These are phyloP conservation scores for Fraxinus excelsior DNA, from an alignment of 257 asterid genomes.

Conservation along the genomic window DNA sequence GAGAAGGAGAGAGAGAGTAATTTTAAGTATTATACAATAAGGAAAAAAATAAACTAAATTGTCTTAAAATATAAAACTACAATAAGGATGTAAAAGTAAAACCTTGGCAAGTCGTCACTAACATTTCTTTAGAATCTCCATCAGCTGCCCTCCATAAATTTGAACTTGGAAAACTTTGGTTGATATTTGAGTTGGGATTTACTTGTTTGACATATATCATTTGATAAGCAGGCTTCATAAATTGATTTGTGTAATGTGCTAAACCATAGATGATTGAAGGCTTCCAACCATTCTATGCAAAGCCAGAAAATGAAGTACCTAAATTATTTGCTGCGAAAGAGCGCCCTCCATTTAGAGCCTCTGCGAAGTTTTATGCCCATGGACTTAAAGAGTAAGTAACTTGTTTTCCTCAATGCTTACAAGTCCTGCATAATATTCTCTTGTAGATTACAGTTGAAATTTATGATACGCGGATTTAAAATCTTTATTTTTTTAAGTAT, in stretches of 20 bases:
- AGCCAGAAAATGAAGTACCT: conserved; percentile 68
- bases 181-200: conserved; percentile 1
- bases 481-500: background rate
- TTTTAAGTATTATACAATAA: background rate
- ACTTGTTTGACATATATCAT: conserved; percentile 23
- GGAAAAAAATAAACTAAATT: background rate
- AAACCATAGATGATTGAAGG: conserved; percentile 88
- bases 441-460: background rate
- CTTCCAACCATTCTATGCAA: conserved; percentile 60
- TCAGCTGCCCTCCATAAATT: background rate
- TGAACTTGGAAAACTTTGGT: conserved; percentile 2
- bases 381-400: conserved; percentile 74
- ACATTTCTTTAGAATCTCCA: background rate
- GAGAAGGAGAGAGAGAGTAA: no score
- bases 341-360: conserved; percentile 86
- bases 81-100: background rate
- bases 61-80: background rate
- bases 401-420: background rate
- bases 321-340: conserved; percentile 53
- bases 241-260: conserved; percentile 35
- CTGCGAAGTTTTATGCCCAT: conserved; percentile 67
- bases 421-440: background rate
- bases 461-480: background rate
- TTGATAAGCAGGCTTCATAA: conserved; percentile 19
- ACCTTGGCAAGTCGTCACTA: background rate